Evolutionary conservation across 2,329 filamentous ascomycete genomes (phyloP), one percentile per base, ranked within the genome.

Genomic region (Beauveria brongniartii): DNA sequence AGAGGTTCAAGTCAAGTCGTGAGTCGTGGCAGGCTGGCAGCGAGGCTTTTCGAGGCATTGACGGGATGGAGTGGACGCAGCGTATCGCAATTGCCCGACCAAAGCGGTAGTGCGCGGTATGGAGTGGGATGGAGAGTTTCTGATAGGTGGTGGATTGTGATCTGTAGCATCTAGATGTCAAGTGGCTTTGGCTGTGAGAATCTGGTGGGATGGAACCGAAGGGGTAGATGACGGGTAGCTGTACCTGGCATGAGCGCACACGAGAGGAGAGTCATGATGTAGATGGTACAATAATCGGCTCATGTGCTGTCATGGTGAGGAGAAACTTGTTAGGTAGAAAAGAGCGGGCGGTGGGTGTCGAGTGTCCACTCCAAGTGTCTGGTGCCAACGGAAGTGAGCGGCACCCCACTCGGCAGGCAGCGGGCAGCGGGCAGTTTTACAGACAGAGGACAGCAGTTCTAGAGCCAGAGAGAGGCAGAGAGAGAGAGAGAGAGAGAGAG

Each of bases 131-230:
- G 34, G 37, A 41, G 51, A 51, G 47, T 9, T 28, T n/a, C 20
- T 34, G 37, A 22, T 22, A n/a, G n/a, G 14, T 43, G 55, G 24
- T 59, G 56, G 52, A 59, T 30, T 34, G 37, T 59, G 56, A 59
- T 52, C 40, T 46, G 48, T 53, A 53, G 56, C 56, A 59, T 53
- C 56, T 41, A 18, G 46, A 24, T 26, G 28, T 8, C 18, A 2
- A 51, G 24, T 28, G 37, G 53, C 16, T 22, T 46, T 56, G 43
- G 22, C 5, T 14, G 55, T 14, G 34, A 37, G 37, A 34, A 59
- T 52, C 55, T 59, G 54, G 28, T 24, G 34, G 56, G 46, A 16
- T 24, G 56, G 16, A 40, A 24, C 6, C 6, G n/a, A 24, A 22
- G 28, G 41, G 24, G 26, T 5, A 24, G 46, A 52, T 44, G 30